A percentile compares a stretch with the other conserved stretches of the same genome.
Evolutionary conservation across 192 early-diverging fungal species (phyloP).

Genomic region (Entomortierella lignicola): DNA sequence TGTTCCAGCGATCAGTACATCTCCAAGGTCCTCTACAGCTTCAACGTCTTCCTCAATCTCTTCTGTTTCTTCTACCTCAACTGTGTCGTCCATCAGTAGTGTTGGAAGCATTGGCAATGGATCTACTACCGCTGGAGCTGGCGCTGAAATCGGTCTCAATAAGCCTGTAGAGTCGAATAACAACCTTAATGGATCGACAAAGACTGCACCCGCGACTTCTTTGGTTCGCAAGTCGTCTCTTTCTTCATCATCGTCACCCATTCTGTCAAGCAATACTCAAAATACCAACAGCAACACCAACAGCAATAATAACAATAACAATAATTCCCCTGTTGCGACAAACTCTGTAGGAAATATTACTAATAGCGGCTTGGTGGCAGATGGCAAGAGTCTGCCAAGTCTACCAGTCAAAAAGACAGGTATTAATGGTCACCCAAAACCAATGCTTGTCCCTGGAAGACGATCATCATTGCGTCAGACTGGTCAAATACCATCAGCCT

Average conservation of each 20-base stretch:
- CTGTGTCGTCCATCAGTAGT: slow-evolving; percentile 18
- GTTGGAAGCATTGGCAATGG: not conserved
- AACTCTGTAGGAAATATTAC: too few relatives aligned
- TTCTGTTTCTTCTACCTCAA: slow-evolving; percentile 2
- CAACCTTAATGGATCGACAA: not conserved
- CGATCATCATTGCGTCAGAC: slow-evolving; percentile 34
- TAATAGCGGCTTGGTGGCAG: too few relatives aligned
- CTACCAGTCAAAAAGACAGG: slow-evolving; percentile 19
- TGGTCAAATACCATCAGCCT: slow-evolving; percentile 18
- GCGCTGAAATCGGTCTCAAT: too few relatives aligned
- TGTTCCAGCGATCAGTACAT: not conserved
- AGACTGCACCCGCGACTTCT: not conserved
- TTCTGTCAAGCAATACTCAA: not conserved
- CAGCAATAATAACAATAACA: not conserved
- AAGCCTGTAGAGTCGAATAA: slow-evolving; percentile 1
- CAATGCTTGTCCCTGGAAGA: slow-evolving; percentile 38
- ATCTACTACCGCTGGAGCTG: not conserved
- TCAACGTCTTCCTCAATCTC: slow-evolving; percentile 18
- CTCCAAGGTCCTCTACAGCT: slow-evolving; percentile 16
- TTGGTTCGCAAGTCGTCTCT: slow-evolving; percentile 33
- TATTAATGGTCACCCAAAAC: slow-evolving; percentile 10
- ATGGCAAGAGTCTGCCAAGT: too few relatives aligned
- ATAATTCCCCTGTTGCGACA: too few relatives aligned
- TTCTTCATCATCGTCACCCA: not conserved
- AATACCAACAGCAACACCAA: not conserved